Conservation (phyloP, 768 basidiomycete species). For the Phaeotremella skinneri region DNA sequence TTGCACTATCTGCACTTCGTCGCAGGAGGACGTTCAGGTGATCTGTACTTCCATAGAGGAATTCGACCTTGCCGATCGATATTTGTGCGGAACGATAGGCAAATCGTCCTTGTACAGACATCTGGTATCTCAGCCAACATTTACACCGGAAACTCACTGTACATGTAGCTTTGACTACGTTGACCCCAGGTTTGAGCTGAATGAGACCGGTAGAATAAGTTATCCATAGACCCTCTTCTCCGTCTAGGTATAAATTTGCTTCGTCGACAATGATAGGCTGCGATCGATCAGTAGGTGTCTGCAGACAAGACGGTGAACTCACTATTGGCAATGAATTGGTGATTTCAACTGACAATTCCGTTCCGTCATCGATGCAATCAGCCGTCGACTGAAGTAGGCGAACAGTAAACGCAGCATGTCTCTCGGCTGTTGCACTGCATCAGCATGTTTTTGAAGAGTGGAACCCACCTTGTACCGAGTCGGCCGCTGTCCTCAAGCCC, state of each 20-base stretch:
- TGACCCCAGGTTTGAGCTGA: slow-evolving; percentile 62
- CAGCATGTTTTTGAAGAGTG: not conserved
- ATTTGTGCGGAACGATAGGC: slow-evolving; percentile 17
- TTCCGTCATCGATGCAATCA: slow-evolving; percentile 56
- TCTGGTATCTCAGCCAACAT: slow-evolving; percentile 54
- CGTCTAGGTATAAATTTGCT: slow-evolving; percentile 66
- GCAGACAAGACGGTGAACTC: slow-evolving; percentile 45
- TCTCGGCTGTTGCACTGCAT: slow-evolving; percentile 65
- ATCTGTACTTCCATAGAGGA: slow-evolving; percentile 20
- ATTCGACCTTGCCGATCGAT: slow-evolving; percentile 10
- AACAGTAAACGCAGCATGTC: slow-evolving; percentile 68
- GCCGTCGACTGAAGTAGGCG: slow-evolving; percentile 55
- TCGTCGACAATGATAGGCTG: slow-evolving; percentile 66
- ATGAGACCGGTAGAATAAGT: slow-evolving; percentile 57
- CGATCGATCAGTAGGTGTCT: slow-evolving; percentile 9
- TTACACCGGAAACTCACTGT: slow-evolving; percentile 58
- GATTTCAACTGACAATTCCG: slow-evolving; percentile 67
- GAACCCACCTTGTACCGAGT: slow-evolving; percentile 31
- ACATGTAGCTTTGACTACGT: slow-evolving; percentile 63
- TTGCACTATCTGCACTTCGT: slow-evolving; percentile 62
- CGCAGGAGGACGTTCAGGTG: slow-evolving; percentile 56
- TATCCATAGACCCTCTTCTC: slow-evolving; percentile 46
- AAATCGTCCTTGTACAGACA: slow-evolving; percentile 67
- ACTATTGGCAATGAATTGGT: slow-evolving; percentile 75
- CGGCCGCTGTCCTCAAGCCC: slow-evolving; percentile 23